A percentile compares a stretch with the other conserved stretches of the same genome.
Evolutionary conservation across 306 rosid species (phyloP).

Genomic region (Begonia peltatifolia): DNA sequence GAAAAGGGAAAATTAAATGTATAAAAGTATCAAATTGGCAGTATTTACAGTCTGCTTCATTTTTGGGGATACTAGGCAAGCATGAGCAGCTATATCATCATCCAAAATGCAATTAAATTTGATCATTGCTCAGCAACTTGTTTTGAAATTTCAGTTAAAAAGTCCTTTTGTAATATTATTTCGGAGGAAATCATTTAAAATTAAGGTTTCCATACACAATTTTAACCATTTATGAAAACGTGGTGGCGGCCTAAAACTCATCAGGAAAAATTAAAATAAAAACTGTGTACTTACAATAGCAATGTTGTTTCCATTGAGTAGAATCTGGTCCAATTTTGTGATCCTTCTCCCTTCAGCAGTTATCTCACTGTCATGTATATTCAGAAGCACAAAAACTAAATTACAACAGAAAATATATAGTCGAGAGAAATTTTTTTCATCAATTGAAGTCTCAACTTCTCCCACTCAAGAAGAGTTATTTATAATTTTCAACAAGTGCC

Average conservation of each 20-base stretch:
- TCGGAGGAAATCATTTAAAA: too few species aligned
- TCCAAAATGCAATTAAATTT: not conserved
- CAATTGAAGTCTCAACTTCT: too few species aligned
- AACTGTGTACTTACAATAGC: slow-evolving; percentile 68
- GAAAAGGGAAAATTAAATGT: not conserved
- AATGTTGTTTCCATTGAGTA: slow-evolving; percentile 94
- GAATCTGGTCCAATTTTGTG: slow-evolving; percentile 94
- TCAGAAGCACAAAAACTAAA: not conserved
- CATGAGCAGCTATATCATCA: not conserved
- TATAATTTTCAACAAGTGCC: too few species aligned
- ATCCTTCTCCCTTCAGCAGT: slow-evolving; percentile 95
- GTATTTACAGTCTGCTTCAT: too few species aligned
- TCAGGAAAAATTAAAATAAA: too few species aligned
- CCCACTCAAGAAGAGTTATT: too few species aligned
- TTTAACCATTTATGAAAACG: too few species aligned
- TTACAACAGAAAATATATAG: not conserved
- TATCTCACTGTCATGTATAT: slow-evolving; percentile 48
- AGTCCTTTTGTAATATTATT: too few species aligned
- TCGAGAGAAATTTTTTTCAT: too few species aligned
- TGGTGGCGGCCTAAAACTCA: too few species aligned
- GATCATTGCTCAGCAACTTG: not conserved
- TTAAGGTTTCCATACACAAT: too few species aligned
- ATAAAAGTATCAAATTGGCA: not conserved
- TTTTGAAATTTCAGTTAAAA: too few species aligned
- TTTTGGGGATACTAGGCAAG: not conserved